Percentiles rank a stretch among this genome's conserved stretches.
These are phyloP conservation scores for Seminavis robusta DNA, from an alignment of 108 stramenopile species.

Conservation along the genomic window DNA sequence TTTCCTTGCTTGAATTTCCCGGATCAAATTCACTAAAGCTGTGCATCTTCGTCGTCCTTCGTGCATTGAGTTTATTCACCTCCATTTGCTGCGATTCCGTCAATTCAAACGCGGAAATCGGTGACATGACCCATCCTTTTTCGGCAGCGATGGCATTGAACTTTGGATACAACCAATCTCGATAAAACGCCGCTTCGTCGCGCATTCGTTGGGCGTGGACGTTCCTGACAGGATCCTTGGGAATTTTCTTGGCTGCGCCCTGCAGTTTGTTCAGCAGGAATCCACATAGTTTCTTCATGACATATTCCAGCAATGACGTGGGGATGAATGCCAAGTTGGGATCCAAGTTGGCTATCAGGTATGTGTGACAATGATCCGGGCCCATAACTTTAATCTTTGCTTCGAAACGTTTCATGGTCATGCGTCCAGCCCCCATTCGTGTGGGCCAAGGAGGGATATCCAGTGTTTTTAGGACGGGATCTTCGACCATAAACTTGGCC, in stretches of 20 bases:
- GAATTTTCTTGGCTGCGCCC: conserved; percentile 58
- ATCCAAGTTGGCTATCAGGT: conserved; percentile 87
- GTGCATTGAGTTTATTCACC: conserved; percentile 4
- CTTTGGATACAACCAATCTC: conserved; percentile 80
- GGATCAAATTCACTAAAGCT: neutral
- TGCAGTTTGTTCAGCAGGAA: conserved; percentile 78
- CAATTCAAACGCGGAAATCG: conserved; percentile 66
- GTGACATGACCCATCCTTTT: conserved; percentile 82
- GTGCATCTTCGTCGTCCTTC: neutral
- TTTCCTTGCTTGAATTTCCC: neutral
- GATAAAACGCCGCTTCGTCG: conserved; percentile 80
- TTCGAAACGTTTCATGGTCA: conserved; percentile 72
- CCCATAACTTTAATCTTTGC: conserved; percentile 69
- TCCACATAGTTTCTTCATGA: conserved; percentile 89
- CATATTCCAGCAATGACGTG: conserved; percentile 82
- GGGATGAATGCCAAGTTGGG: conserved; percentile 82
- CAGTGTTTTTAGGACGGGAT: conserved; percentile 45
- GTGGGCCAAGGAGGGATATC: conserved; percentile 69
- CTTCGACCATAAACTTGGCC: conserved; percentile 35
- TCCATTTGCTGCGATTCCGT: conserved; percentile 40
- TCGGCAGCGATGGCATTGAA: conserved; percentile 69
- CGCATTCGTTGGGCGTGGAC: conserved; percentile 79
- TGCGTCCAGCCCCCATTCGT: conserved; percentile 65
- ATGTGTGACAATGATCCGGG: conserved; percentile 72
- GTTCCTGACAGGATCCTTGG: conserved; percentile 68